Evolutionary conservation across 352 stramenopile species (phyloP).

Genomic region (Phytophthora constricta): DNA sequence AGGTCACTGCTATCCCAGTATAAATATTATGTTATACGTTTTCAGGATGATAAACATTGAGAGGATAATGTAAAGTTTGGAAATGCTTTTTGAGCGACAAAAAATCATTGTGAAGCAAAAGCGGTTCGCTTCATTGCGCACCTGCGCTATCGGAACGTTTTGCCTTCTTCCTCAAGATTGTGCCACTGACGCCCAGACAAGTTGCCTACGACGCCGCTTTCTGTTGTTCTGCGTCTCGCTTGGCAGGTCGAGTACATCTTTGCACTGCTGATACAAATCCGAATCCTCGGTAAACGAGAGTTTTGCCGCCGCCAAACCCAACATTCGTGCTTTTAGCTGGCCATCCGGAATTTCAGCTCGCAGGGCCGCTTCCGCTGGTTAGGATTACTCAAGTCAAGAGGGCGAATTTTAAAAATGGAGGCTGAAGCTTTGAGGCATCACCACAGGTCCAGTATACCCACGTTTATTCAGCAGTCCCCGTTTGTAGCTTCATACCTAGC

Average conservation of each 20-base stretch:
- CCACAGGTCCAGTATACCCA: constrained; percentile 17
- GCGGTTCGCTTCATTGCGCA: neutral
- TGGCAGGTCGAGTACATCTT: constrained; percentile 5
- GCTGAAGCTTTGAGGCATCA: neutral
- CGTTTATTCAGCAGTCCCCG: constrained; percentile 1
- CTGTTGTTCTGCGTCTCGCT: constrained; percentile 3
- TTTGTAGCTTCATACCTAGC: constrained; percentile 7
- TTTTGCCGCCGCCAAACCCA: neutral
- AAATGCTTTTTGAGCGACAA: too few relatives aligned
- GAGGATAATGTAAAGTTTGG: neutral
- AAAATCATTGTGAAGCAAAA: neutral
- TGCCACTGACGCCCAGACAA: constrained; percentile 20
- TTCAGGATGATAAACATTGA: neutral
- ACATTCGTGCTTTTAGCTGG: neutral
- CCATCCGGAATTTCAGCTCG: constrained; percentile 17
- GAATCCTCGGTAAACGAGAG: neutral
- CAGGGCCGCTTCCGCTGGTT: constrained; percentile 23
- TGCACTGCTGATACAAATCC: constrained; percentile 18
- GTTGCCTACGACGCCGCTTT: constrained; percentile 9
- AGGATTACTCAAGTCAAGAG: constrained; percentile 9
- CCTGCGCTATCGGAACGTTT: neutral
- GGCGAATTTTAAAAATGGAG: constrained; percentile 1
- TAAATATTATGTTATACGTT: neutral
- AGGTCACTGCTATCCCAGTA: too few relatives aligned
- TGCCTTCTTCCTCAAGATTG: constrained; percentile 12